phyloP scores from a whole-genome alignment of 805 yeast genomes.

The Lipomyces japonicus region DNA sequence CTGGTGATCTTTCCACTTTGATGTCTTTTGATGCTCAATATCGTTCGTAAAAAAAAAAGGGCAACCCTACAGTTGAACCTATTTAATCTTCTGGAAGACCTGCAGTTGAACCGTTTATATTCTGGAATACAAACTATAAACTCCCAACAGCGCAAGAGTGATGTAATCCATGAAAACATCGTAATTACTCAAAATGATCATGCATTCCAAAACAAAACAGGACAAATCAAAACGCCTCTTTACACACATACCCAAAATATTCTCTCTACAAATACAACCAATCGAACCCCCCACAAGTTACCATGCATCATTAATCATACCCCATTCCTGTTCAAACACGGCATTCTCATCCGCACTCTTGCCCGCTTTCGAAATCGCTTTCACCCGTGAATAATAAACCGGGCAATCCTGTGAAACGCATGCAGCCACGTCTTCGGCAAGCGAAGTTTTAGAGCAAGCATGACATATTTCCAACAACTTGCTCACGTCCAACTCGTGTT shows the following conservation, averaged over 20 bases:
- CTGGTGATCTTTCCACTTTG: too few species aligned
- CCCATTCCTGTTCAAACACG: not conserved
- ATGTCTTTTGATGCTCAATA: too few species aligned
- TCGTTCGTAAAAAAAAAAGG: too few species aligned
- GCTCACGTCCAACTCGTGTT: constrained; percentile 18
- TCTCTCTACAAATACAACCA: not conserved
- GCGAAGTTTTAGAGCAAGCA: constrained; percentile 34
- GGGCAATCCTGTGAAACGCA: constrained; percentile 68
- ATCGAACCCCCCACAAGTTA: not conserved
- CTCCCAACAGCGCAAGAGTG: too few species aligned
- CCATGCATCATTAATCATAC: not conserved
- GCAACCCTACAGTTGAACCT: too few species aligned
- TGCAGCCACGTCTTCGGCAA: constrained; percentile 36
- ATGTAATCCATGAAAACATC: too few species aligned
- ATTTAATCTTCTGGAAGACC: too few species aligned
- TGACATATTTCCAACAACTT: constrained; percentile 34
- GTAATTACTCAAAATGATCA: too few species aligned
- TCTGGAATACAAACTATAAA: too few species aligned
- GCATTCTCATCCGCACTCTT: not conserved
- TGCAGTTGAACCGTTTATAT: too few species aligned
- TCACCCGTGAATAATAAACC: constrained; percentile 52
- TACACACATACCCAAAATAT: too few species aligned
- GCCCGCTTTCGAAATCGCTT: constrained; percentile 33
- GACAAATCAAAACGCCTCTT: not conserved
- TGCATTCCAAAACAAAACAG: not conserved